Evolutionary conservation across 495 filamentous ascomycete genomes (phyloP), one percentile per base, ranked within the genome.

Genomic region (Podospora appendiculata): DNA sequence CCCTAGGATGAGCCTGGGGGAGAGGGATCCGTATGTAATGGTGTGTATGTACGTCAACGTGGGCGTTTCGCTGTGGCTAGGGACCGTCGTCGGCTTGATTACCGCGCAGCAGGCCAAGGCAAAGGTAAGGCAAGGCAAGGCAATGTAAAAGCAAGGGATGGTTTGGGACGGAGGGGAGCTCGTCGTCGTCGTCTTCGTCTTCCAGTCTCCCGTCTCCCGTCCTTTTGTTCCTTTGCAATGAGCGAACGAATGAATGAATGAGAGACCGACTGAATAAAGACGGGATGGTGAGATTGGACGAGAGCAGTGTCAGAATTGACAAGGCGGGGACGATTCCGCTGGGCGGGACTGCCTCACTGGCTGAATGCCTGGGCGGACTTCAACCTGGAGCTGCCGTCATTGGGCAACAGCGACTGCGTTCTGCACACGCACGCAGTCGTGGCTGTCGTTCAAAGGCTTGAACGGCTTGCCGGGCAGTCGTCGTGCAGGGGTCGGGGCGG

Each of bases 361-460:
- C 52, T 44, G 53, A 9, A 5, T 40, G 17, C 35, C n/a, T 25
- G 47, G 14, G 13, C 40, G 17, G 48, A 39, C 25, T 42, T 18
- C 32, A 44, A 32, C 25, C 40, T 25, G 47, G 14, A 17, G 34
- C 19, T 34, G 43, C 48, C 52, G 55, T 52, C 55, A 68, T 65
- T 68, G 65, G 64, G 59, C 39, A 50, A 47, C 50, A 52, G 52
- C 41, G 41, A 59, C 53, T 58, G 59, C 62, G 51, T 66, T 57
- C 63, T 66, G 67, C 67, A 70, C 50, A 56, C 50, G 67, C 67
- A 70, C 50, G 57, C 50, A 61, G 65, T 68, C 67, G 67, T 70
- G 67, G 67, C 67, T 66, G 55, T 55, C 61, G 58, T 60, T 65
- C 51, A 65, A 65, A 63, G 62, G 58, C 18, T 33, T 12, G 19